Conservation (phyloP, 768 basidiomycete genomes). For the Suillus discolor region DNA sequence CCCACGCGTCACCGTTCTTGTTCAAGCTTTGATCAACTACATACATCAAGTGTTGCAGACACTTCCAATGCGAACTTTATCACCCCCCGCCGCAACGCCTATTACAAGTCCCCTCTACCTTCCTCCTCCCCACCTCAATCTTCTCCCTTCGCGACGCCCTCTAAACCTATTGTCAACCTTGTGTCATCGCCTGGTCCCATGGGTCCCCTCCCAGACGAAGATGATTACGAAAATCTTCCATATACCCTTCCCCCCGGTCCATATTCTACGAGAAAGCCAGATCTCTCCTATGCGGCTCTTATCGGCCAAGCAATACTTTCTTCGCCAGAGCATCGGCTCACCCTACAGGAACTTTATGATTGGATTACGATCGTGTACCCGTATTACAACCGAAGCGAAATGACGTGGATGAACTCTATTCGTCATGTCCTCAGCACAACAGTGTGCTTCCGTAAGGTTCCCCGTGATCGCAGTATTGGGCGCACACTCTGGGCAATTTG, state of each 20-base stretch:
- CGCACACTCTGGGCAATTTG: slow-evolving; percentile 89
- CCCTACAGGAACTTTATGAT: slow-evolving; percentile 94
- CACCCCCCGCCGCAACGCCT: slow-evolving; percentile 51
- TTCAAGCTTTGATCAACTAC: slow-evolving; percentile 31
- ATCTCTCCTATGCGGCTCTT: slow-evolving; percentile 90
- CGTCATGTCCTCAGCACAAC: slow-evolving; percentile 96
- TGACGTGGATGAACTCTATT: slow-evolving; percentile 98
- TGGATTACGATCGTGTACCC: slow-evolving; percentile 96
- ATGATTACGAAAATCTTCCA: slow-evolving; percentile 67
- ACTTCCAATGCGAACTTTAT: slow-evolving; percentile 43
- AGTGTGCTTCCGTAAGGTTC: slow-evolving; percentile 85
- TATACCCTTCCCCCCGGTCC: slow-evolving; percentile 84
- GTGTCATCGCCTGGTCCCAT: slow-evolving; percentile 86
- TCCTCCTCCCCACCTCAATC: slow-evolving; percentile 61
- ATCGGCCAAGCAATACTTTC: slow-evolving; percentile 94
- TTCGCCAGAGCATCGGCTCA: slow-evolving; percentile 80
- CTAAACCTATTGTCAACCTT: slow-evolving; percentile 61
- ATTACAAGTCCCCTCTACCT: slow-evolving; percentile 52
- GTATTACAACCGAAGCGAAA: slow-evolving; percentile 88
- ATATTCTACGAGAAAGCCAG: slow-evolving; percentile 78
- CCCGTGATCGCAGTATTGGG: slow-evolving; percentile 74
- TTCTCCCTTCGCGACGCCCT: slow-evolving; percentile 68
- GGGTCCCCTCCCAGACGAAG: slow-evolving; percentile 63
- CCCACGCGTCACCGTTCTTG: slow-evolving; percentile 37
- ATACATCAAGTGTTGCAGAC: slow-evolving; percentile 30